Percentiles rank a stretch among this genome's conserved stretches.
Evolutionary conservation across 352 stramenopile species (phyloP).

Genomic region (Phytophthora cactorum): DNA sequence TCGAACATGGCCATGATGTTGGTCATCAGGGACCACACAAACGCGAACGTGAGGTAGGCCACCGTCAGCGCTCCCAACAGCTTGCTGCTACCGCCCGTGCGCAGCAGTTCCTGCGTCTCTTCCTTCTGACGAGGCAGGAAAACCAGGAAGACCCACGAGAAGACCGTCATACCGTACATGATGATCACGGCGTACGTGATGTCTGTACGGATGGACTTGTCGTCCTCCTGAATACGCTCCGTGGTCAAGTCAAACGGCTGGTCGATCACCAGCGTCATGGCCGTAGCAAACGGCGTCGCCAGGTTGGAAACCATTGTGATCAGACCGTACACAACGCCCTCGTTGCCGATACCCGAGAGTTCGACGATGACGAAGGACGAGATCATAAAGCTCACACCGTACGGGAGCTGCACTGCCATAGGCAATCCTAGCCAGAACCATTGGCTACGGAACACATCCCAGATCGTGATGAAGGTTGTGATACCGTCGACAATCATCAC

Average conservation of each 20-base stretch:
- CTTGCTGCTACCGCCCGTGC: conserved; percentile 41
- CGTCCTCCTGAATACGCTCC: conserved; percentile 41
- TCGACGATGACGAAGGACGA: conserved; percentile 48
- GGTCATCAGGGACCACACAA: conserved; percentile 43
- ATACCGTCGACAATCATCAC: conserved; percentile 38
- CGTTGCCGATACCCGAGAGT: conserved; percentile 47
- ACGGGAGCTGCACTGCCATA: conserved; percentile 25
- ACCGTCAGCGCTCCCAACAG: conserved; percentile 38
- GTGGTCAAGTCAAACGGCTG: conserved; percentile 33
- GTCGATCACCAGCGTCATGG: conserved; percentile 31
- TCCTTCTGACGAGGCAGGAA: conserved; percentile 48
- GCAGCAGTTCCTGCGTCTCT: conserved; percentile 38
- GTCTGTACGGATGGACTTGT: conserved; percentile 38
- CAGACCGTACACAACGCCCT: conserved; percentile 51
- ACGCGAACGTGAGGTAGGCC: conserved; percentile 33
- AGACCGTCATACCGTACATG: conserved; percentile 43
- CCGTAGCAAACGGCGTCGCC: conserved; percentile 37
- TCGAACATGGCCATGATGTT: conserved; percentile 33
- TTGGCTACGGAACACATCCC: conserved; percentile 46
- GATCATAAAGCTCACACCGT: conserved; percentile 42
- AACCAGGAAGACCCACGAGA: conserved; percentile 41
- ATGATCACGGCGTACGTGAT: conserved; percentile 44
- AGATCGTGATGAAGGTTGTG: conserved; percentile 41
- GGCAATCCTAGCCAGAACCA: conserved; percentile 49
- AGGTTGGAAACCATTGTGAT: conserved; percentile 50